These are phyloP conservation scores for Cucurbita pepo DNA, from an alignment of 306 rosid genomes.

Conservation along the genomic window DNA sequence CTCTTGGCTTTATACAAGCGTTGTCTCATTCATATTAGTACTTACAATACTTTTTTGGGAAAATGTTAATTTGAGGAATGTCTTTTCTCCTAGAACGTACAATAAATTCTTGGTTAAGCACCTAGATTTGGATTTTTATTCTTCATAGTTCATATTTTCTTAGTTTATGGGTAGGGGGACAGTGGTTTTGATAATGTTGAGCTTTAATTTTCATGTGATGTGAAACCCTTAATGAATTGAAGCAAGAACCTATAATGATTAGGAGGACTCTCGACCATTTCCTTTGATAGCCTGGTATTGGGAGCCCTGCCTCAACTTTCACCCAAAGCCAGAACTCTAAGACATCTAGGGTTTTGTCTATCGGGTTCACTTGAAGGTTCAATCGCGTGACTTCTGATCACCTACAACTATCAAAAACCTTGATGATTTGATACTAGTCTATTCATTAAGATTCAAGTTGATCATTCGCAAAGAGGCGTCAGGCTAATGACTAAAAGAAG, in stretches of 20 bases:
- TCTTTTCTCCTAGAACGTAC: neutral
- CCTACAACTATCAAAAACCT: neutral
- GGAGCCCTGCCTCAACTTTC: neutral
- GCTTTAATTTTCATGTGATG: neutral
- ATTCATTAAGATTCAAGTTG: neutral
- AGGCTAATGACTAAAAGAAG: neutral
- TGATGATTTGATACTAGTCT: neutral
- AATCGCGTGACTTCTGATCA: neutral
- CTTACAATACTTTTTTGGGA: neutral
- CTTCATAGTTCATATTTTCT: neutral
- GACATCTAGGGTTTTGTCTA: neutral
- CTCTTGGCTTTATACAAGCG: too few species aligned
- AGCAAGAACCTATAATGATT: neutral
- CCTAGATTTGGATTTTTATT: neutral
- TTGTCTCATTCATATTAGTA: neutral
- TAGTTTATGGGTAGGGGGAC: neutral
- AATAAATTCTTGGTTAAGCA: neutral
- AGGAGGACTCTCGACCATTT: neutral
- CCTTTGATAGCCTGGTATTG: neutral
- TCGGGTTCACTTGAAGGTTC: neutral
- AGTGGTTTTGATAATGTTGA: neutral
- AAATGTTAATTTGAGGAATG: neutral
- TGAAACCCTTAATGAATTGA: neutral
- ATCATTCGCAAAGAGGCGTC: neutral
- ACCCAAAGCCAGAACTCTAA: neutral